Conservation (phyloP, 192 early-diverging fungal genomes). For the Spinellus fusiger region DNA sequence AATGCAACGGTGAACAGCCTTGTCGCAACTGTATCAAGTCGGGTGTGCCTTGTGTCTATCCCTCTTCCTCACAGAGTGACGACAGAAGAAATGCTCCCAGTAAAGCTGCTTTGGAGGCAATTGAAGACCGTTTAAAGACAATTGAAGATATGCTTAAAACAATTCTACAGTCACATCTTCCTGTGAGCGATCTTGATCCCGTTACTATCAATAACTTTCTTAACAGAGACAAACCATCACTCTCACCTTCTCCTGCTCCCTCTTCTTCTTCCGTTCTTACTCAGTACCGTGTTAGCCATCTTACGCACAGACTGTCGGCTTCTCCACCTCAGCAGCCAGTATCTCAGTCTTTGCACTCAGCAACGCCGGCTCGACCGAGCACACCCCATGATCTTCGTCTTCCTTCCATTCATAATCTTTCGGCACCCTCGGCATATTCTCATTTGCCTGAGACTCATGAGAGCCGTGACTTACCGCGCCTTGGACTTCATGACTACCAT, state of each 20-base stretch:
- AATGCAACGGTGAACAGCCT: conserved; percentile 32
- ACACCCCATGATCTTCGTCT: conserved; percentile 6
- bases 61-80: conserved; percentile 17
- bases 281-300: neutral
- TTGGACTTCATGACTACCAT: neutral
- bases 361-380: neutral
- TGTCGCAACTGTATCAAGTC: conserved; percentile 30
- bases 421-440: neutral
- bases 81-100: conserved; percentile 19
- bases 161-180: conserved; percentile 14
- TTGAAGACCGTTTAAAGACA: conserved; percentile 31
- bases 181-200: conserved; percentile 2
- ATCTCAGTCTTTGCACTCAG: neutral
- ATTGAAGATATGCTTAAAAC: conserved; percentile 35
- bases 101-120: conserved; percentile 27
- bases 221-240: neutral
- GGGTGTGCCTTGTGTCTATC: conserved; percentile 21
- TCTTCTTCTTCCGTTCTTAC: conserved; percentile 8
- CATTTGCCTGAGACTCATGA: conserved; percentile 2
- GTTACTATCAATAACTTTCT: conserved; percentile 9
- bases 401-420: conserved; percentile 22
- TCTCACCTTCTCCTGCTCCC: neutral
- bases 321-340: conserved; percentile 1
- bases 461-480: conserved; percentile 3
- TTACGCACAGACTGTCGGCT: neutral